Evolutionary conservation across 352 stramenopile species (phyloP), one percentile per base, ranked within the genome.

Genomic region (Pythium grandisporangium): DNA sequence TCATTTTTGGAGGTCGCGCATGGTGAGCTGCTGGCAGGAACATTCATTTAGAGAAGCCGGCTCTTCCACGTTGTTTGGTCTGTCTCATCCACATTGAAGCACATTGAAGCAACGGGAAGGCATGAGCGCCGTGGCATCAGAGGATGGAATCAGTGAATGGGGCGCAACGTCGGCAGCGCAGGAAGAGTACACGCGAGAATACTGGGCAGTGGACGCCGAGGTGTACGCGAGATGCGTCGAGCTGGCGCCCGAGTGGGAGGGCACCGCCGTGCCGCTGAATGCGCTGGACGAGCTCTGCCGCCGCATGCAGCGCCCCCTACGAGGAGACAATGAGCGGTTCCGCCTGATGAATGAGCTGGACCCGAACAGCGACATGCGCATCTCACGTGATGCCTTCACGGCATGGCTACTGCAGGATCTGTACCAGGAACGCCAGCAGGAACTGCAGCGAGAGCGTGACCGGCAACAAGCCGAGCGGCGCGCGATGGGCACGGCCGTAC

Each of bases 341-440:
- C 61, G 52, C 2, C 53, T 81, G 17, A 66, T 84, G 66, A 49
- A 37, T 17, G 61, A 70, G 37, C 57, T 88, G 24, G 71, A 88
- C 43, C 73, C 64, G 34, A 63, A 61, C 7, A 81, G 79, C 45
- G 44, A 59, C 13, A 84, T 88, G 71, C 30, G 61, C 3, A 63
- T 88, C 24, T 37, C 63, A 26, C 59, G 73, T 10, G 51, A 64
- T 21, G 66, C 70, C 42, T 77, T 84, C 42, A 62, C 66, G 19
- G n/a, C 39, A 14, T 85, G 74, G 74, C 39, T 80, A 30, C 46
- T 82, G 8, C 30, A 53, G 5, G 65, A 76, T 22, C 37, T 72
- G 37, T 48, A 60, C 11, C 16, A 48, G 1, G 55, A 76, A 25
- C 48, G 35, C 4, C 49, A 61, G 30, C 39, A 62, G 12, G 36